Conservation (phyloP, 306 rosid species). For the Sicyos edulis region DNA sequence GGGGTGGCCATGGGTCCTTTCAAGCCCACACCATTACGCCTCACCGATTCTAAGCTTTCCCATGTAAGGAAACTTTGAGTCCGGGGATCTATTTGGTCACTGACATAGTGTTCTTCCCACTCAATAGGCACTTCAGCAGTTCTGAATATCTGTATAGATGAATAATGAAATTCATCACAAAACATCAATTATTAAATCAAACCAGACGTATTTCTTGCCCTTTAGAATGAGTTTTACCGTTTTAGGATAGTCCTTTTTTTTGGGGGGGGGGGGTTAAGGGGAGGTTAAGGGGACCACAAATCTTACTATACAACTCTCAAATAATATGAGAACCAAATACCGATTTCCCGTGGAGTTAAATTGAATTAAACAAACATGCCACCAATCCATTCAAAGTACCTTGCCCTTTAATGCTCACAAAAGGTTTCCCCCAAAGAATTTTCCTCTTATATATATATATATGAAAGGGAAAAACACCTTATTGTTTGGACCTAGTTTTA, state of each 20-base stretch:
- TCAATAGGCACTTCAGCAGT: conserved; percentile 81
- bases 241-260: too few species aligned
- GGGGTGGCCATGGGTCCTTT: conserved; percentile 99
- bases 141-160: conserved; percentile 47
- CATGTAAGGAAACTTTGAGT: conserved; percentile 93
- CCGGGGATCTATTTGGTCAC: conserved; percentile 69
- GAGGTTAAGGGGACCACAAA: too few species aligned
- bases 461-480: too few species aligned
- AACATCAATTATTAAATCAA: background rate
- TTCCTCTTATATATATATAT: too few species aligned
- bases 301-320: too few species aligned
- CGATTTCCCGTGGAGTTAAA: too few species aligned
- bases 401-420: background rate
- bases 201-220: background rate
- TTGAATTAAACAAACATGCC: too few species aligned
- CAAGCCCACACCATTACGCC: conserved; percentile 76
- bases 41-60: conserved; percentile 94
- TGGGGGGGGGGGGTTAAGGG: too few species aligned
- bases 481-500: too few species aligned
- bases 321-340: too few species aligned
- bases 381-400: background rate
- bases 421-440: too few species aligned
- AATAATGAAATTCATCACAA: background rate
- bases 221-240: too few species aligned
- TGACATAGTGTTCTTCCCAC: conserved; percentile 96